Evolutionary conservation across 352 stramenopile species (phyloP).

Genomic region (Phytopythium mirpurense): DNA sequence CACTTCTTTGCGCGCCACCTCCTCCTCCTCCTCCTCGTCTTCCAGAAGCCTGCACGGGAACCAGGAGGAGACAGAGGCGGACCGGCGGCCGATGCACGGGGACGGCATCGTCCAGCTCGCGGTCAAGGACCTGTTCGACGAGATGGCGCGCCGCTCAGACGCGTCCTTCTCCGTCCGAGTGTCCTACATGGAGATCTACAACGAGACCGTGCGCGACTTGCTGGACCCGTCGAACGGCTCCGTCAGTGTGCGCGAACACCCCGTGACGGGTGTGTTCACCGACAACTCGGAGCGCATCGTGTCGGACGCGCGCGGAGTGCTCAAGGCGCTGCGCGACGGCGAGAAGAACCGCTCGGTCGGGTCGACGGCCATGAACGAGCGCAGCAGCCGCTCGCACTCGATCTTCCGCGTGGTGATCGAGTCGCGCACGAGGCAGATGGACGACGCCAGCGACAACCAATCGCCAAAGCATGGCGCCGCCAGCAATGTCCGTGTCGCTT

Average conservation of each 20-base stretch:
- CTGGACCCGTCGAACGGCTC: constrained; percentile 36
- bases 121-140: constrained; percentile 47
- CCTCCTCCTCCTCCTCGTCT: constrained; percentile 2
- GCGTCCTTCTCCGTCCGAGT: constrained; percentile 88
- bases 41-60: constrained; percentile 6
- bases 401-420: constrained; percentile 41
- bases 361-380: constrained; percentile 52
- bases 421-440: constrained; percentile 14
- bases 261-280: constrained; percentile 43
- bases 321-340: constrained; percentile 33
- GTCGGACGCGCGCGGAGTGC: constrained; percentile 28
- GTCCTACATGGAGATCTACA: constrained; percentile 98
- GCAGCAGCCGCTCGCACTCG: constrained; percentile 49
- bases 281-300: constrained; percentile 40
- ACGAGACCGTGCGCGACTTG: constrained; percentile 94
- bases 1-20: constrained; percentile 7
- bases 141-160: constrained; percentile 37
- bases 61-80: constrained; percentile 23
- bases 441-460: constrained; percentile 18
- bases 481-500: constrained; percentile 2
- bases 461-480: constrained; percentile 4
- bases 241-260: constrained; percentile 41
- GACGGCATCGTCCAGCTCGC: constrained; percentile 37
- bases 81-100: constrained; percentile 20
- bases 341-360: constrained; percentile 35